Percentiles rank a stretch among this genome's conserved stretches.
These are phyloP conservation scores for Stagonosporopsis cucurbitacearum DNA, from an alignment of 2,329 filamentous ascomycete genomes.

Conservation along the genomic window DNA sequence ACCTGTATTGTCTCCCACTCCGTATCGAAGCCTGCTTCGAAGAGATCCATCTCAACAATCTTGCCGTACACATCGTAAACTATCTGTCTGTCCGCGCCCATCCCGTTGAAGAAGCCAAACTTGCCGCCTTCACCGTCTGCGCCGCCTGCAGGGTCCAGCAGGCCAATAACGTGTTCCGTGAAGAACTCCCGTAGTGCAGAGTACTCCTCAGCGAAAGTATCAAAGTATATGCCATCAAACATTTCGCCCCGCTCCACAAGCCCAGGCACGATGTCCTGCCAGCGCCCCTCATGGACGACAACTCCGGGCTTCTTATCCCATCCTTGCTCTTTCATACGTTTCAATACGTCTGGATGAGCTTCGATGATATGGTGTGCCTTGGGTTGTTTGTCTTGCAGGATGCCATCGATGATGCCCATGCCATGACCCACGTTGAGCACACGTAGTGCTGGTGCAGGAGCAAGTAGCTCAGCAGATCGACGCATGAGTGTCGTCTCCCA, in stretches of 20 bases:
- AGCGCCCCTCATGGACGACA: conserved; percentile 56
- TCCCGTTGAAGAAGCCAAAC: conserved; percentile 73
- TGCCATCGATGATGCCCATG: conserved; percentile 59
- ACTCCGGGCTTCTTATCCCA: conserved; percentile 59
- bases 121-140: conserved; percentile 53
- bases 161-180: conserved; percentile 79
- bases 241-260: conserved; percentile 52
- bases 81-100: conserved; percentile 88
- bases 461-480: conserved; percentile 52
- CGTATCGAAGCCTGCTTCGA: conserved; percentile 87
- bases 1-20: conserved; percentile 83
- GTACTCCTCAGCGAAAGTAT: conserved; percentile 97
- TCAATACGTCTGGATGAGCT: conserved; percentile 58
- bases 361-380: conserved; percentile 59
- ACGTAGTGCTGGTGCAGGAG: conserved; percentile 49
- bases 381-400: conserved; percentile 54
- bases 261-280: conserved; percentile 57
- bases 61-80: conserved; percentile 97
- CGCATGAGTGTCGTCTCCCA: conserved; percentile 60
- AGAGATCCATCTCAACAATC: conserved; percentile 85
- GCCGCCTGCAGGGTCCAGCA: conserved; percentile 67
- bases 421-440: conserved; percentile 60
- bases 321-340: conserved; percentile 54
- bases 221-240: conserved; percentile 78
- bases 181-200: conserved; percentile 85